A percentile compares a stretch with the other conserved stretches of the same genome.
These are phyloP conservation scores for Colletotrichum musae DNA, from an alignment of 2,329 filamentous ascomycete genomes.

Conservation along the genomic window DNA sequence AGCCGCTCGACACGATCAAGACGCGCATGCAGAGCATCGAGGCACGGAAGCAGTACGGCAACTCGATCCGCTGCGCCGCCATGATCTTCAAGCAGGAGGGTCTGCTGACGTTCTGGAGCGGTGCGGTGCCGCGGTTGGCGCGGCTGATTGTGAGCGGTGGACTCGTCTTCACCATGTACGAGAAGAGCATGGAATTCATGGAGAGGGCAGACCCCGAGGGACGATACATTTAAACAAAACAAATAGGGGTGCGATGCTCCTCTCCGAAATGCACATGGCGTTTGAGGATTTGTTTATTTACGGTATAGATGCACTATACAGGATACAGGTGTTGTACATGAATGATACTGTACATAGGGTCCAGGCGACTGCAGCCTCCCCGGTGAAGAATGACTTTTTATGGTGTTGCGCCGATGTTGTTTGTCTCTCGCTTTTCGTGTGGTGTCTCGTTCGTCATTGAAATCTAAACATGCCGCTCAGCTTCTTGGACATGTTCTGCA, in stretches of 20 bases:
- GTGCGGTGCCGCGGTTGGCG: constrained; percentile 87
- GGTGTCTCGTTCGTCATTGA: constrained; percentile 53
- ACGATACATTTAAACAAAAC: constrained; percentile 76
- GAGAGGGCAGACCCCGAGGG: constrained; percentile 84
- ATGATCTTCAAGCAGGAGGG: constrained; percentile 93
- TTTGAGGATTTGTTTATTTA: constrained; percentile 23
- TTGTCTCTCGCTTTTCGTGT: not conserved
- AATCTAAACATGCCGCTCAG: constrained; percentile 73
- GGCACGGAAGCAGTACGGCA: constrained; percentile 84
- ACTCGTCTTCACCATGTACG: constrained; percentile 98
- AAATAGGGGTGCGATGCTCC: constrained; percentile 19
- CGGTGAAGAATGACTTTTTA: not conserved
- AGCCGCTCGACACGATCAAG: constrained; percentile 92
- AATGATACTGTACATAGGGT: constrained; percentile 36
- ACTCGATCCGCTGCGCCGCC: constrained; percentile 86
- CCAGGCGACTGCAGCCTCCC: constrained; percentile 4
- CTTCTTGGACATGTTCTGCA: constrained; percentile 66
- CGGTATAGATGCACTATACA: constrained; percentile 40
- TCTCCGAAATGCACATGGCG: constrained; percentile 21
- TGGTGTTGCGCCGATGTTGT: not conserved
- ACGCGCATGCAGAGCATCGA: constrained; percentile 98
- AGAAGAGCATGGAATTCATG: constrained; percentile 95
- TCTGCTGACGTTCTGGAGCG: constrained; percentile 92
- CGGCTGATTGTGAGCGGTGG: constrained; percentile 92
- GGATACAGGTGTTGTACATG: constrained; percentile 42